A percentile compares a stretch with the other conserved stretches of the same genome.
Conservation (phyloP, 176 grass and related monocot species). For the Elymus sibiricus region DNA sequence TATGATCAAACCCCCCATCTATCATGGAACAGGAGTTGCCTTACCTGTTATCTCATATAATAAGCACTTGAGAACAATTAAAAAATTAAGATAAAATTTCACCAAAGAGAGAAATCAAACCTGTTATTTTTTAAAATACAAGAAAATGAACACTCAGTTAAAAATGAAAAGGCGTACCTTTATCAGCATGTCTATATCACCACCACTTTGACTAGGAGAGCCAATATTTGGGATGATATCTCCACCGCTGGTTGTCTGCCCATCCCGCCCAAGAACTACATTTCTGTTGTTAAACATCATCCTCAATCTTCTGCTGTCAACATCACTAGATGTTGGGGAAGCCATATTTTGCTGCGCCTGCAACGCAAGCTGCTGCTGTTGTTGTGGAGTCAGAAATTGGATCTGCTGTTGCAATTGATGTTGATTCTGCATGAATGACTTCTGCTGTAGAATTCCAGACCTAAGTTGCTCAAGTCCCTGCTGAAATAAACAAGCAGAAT, state of each 20-base stretch:
- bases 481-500: constrained; percentile 5
- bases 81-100: neutral
- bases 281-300: constrained; percentile 76
- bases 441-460: constrained; percentile 67
- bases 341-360: constrained; percentile 74
- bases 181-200: constrained; percentile 74
- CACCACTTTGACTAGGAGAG: constrained; percentile 68
- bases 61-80: neutral
- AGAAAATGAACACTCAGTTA: constrained; percentile 18
- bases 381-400: constrained; percentile 65
- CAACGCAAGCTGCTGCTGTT: constrained; percentile 70
- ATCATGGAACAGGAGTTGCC: neutral
- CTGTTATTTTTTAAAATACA: neutral
- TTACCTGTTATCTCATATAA: neutral
- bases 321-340: constrained; percentile 74
- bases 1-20: neutral
- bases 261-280: constrained; percentile 65
- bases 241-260: constrained; percentile 55
- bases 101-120: neutral
- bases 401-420: constrained; percentile 74
- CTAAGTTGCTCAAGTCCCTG: constrained; percentile 76
- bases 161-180: constrained; percentile 48
- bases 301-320: constrained; percentile 72
- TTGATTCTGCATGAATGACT: constrained; percentile 65
- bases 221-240: constrained; percentile 72